Base-by-base conservation (phyloP, 2,329 filamentous ascomycete genomes). In the Sordariomycetes sp. region DNA sequence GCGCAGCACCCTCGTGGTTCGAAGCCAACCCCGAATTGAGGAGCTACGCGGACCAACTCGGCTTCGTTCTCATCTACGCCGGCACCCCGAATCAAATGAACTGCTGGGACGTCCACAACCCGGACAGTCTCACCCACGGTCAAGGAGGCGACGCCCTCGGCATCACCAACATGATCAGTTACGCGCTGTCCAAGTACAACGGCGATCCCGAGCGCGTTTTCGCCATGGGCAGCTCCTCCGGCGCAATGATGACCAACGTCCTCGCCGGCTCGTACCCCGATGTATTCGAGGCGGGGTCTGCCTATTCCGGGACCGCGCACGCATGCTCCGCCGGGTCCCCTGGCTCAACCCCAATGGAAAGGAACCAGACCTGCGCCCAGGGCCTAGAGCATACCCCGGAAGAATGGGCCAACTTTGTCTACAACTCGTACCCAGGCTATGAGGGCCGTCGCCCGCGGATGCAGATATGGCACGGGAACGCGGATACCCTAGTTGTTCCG, bases 81-180 rank as follows among this genome's bases (percentile, higher is more conserved):
- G 71, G 74, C 61, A 75, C 74, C 2, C 76, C 76, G 0, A 74
- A 77, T 61, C 65, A 65, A 15, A 77, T 69, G 8, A 68, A 66
- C 24, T 84, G 80, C 69, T 84, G 79, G 78, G 81, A 84, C 60
- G 80, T 82, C 2, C 74, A 74, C 12, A 77, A 74, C 24, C 69
- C 68, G 34, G 63, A 64, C 34, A 72, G 79, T 0, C 70, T 84
- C 2, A 77, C 73, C 4, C 80, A 81, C 62, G 72, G 78, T 58
- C 79, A 77, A 6, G 80, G 80, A 20, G 78, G 78, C 3, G 77
- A 84, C 65, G 77, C 73, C 55, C 74, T 76, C 39, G 72, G 73
- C 0, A 79, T 85, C 58, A 76, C 74, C 32, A 80, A 78, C 63
- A 83, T 84, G 80, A 78, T 83, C 53, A 70, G 67, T 39, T 82